Percentiles rank a stretch among this genome's conserved stretches.
These are phyloP conservation scores for Starmerella bombi DNA, from an alignment of 805 yeast genomes.

Conservation along the genomic window DNA sequence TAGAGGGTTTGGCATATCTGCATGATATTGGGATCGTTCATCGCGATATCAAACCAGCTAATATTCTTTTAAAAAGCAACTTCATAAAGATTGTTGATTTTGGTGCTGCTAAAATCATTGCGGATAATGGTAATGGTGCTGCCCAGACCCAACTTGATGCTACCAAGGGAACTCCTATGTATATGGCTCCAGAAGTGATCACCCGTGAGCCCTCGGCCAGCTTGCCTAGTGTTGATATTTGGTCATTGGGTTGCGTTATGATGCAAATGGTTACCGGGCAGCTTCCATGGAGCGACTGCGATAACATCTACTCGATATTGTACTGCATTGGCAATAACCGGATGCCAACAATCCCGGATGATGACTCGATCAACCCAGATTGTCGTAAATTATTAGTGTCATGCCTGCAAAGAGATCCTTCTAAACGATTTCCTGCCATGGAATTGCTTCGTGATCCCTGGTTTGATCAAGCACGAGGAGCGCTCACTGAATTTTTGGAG, in stretches of 20 bases:
- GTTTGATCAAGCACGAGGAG: constrained; percentile 19
- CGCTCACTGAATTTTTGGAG: constrained; percentile 4
- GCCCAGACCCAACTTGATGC: constrained; percentile 21
- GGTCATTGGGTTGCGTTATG: constrained; percentile 96
- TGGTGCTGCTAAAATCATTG: constrained; percentile 84
- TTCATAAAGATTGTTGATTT: constrained; percentile 92
- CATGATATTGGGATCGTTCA: constrained; percentile 95
- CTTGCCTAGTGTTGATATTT: constrained; percentile 66
- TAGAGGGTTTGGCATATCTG: constrained; percentile 87
- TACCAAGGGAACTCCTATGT: constrained; percentile 94
- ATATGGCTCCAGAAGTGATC: constrained; percentile 95
- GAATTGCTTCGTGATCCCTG: constrained; percentile 46
- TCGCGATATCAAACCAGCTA: constrained; percentile 92
- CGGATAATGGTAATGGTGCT: constrained; percentile 27
- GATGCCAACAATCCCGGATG: constrained; percentile 68
- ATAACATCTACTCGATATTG: constrained; percentile 97
- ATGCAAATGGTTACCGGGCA: constrained; percentile 94
- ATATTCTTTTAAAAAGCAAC: constrained; percentile 80
- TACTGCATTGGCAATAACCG: constrained; percentile 95
- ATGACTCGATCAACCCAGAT: constrained; percentile 59
- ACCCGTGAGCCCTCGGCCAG: constrained; percentile 46
- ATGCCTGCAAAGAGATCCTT: constrained; percentile 75
- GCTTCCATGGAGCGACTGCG: constrained; percentile 91
- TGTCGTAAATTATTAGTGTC: constrained; percentile 61
- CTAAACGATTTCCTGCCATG: constrained; percentile 65